Base-by-base conservation (phyloP, 257 asterid genomes). In the Petunia axillaris region DNA sequence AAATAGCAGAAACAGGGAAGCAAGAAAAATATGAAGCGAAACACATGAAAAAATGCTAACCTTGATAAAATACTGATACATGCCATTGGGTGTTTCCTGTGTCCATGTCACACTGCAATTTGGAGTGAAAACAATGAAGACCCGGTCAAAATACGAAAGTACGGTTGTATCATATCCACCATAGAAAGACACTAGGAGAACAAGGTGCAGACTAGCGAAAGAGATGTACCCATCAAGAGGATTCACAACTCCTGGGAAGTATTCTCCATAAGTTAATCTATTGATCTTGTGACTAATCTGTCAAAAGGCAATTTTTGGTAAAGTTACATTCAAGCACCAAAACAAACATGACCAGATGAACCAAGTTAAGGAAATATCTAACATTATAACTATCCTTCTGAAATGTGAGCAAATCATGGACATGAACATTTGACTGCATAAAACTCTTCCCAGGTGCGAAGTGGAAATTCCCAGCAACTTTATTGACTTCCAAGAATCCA, bases 401-500 rank as follows among this genome's bases (percentile, higher is more conserved):
- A 88, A 95, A 95, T 62, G 95, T 88, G 64, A 85, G 91, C 82
- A 95, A 89, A 83, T 95, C 99, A 81, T 95, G 98, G 79, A 95
- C 96, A 84, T 92, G 98, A 77, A 87, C 89, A 80, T 92, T 91
- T 68, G 95, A 89, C 90, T 95, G 99, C 85, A 91, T 97, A 84
- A 95, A 95, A 87, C 99, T 93, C 93, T 95, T 95, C 83, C 99
- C 99, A 79, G 99, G 99, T 36, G 99, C 99, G 88, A 95, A 95
- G 88, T 95, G 99, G 79, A 95, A 93, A 87, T 91, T 95, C 60
- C 99, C 99, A 80, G 94, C 99, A 75, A 95, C 98, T 83, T 91
- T 93, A 85, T 95, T 95, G 81, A 95, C 96, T 79, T 93, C 99
- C 90, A 95, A 83, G 88, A 93, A 95, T 39, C 99, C 99, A 80